Evolutionary conservation across 768 basidiomycete genomes (phyloP).

Genomic region (Naematelia encephala): DNA sequence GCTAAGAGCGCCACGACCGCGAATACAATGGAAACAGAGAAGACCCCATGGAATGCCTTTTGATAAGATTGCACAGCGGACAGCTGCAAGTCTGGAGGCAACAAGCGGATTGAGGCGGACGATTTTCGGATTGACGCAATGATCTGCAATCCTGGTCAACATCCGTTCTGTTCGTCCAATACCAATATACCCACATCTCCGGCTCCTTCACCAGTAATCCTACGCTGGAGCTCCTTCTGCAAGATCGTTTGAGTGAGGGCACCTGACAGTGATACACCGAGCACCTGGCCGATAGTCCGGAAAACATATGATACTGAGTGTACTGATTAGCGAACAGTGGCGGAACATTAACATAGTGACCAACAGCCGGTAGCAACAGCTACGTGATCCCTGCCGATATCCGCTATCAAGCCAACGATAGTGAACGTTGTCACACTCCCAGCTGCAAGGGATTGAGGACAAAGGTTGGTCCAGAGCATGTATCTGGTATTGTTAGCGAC

Average conservation of each 20-base stretch:
- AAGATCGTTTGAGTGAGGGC: conserved; percentile 77
- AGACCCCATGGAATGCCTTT: conserved; percentile 28
- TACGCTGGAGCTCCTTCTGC: conserved; percentile 62
- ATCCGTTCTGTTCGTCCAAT: no score
- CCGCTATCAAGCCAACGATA: conserved; percentile 69
- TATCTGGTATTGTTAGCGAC: not conserved
- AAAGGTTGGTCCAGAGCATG: not conserved
- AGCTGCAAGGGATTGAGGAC: conserved; percentile 63
- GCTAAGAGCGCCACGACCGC: conserved; percentile 22
- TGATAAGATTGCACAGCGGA: conserved; percentile 20
- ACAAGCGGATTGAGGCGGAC: conserved; percentile 30
- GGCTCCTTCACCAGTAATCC: conserved; percentile 73
- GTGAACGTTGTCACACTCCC: conserved; percentile 23
- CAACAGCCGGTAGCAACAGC: conserved; percentile 78
- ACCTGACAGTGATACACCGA: conserved; percentile 82
- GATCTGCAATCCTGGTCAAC: no score
- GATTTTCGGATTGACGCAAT: conserved; percentile 39
- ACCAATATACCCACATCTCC: conserved; percentile 34
- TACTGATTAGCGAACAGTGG: not conserved
- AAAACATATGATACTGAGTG: conserved; percentile 79
- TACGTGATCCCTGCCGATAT: conserved; percentile 67
- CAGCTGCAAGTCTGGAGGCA: conserved; percentile 19
- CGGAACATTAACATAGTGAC: conserved; percentile 51
- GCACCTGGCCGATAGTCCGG: conserved; percentile 85
- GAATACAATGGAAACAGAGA: conserved; percentile 27